Evolutionary conservation across 495 filamentous ascomycete species (phyloP).

Genomic region (Niebla homalea): DNA sequence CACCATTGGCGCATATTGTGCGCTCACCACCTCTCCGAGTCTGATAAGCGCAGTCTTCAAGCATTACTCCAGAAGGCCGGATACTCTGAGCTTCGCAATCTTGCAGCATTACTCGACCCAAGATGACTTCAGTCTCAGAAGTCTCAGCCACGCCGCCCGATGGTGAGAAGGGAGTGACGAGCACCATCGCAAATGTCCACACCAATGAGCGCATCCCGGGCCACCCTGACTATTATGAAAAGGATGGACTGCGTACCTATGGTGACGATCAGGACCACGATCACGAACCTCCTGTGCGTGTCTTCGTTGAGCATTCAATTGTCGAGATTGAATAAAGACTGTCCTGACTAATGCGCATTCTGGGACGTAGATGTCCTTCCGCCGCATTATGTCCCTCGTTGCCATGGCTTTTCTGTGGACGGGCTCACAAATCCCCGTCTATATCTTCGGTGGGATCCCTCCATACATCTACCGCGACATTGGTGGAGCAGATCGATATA

Average conservation of each 20-base stretch:
- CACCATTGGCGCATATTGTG: no score
- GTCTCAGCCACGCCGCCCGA: not conserved
- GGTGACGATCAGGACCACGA: constrained; percentile 38
- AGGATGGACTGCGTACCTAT: constrained; percentile 35
- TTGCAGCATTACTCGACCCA: not conserved
- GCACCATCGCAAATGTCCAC: not conserved
- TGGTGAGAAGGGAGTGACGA: not conserved
- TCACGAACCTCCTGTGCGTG: constrained; percentile 28
- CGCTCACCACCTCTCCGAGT: not conserved
- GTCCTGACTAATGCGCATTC: no score
- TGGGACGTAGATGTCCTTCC: constrained; percentile 37
- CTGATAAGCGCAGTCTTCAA: no score
- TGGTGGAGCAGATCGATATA: constrained; percentile 51
- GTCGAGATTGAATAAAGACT: no score
- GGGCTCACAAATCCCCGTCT: constrained; percentile 51
- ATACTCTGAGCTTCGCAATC: not conserved
- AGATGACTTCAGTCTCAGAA: constrained; percentile 2
- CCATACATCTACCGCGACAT: constrained; percentile 53
- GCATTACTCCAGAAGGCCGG: not conserved
- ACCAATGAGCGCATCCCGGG: constrained; percentile 19
- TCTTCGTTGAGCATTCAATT: no score
- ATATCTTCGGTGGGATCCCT: constrained; percentile 48
- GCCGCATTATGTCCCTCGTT: constrained; percentile 43
- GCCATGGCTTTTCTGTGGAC: constrained; percentile 57
- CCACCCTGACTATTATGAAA: constrained; percentile 31